Conservation (phyloP, 805 yeast genomes). For the Kluyveromyces dobzhanskii region DNA sequence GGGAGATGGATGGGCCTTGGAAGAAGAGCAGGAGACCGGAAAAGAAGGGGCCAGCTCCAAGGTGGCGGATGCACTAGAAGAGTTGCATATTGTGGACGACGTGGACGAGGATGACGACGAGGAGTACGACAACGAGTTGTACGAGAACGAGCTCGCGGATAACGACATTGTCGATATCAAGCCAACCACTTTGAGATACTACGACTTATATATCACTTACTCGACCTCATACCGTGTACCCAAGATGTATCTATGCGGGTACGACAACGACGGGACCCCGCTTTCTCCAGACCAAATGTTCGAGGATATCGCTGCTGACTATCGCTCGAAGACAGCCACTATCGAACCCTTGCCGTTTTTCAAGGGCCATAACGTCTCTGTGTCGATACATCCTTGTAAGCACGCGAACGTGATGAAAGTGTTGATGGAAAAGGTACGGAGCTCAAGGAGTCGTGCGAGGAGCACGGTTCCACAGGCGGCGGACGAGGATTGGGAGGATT, state of each 20-base stretch:
- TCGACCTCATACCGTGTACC: conserved; percentile 96
- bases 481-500: conserved; percentile 44
- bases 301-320: conserved; percentile 87
- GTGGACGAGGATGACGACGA: neutral
- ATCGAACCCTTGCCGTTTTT: conserved; percentile 87
- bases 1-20: conserved; percentile 53
- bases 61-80: neutral
- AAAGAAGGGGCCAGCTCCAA: conserved; percentile 7
- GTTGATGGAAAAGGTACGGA: conserved; percentile 61
- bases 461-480: conserved; percentile 28
- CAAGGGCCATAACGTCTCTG: conserved; percentile 50
- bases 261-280: conserved; percentile 75
- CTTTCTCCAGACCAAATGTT: conserved; percentile 85
- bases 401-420: conserved; percentile 94
- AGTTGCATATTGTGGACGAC: neutral
- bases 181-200: conserved; percentile 49
- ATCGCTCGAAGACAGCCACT: conserved; percentile 92
- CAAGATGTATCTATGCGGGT: conserved; percentile 86
- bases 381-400: conserved; percentile 92
- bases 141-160: conserved; percentile 30
- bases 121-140: conserved; percentile 29
- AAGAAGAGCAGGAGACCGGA: conserved; percentile 24
- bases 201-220: conserved; percentile 85
- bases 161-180: conserved; percentile 38
- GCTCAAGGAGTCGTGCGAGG: conserved; percentile 41